phyloP scores from a whole-genome alignment of 441 rosid genomes.

The Aleurites moluccanus region DNA sequence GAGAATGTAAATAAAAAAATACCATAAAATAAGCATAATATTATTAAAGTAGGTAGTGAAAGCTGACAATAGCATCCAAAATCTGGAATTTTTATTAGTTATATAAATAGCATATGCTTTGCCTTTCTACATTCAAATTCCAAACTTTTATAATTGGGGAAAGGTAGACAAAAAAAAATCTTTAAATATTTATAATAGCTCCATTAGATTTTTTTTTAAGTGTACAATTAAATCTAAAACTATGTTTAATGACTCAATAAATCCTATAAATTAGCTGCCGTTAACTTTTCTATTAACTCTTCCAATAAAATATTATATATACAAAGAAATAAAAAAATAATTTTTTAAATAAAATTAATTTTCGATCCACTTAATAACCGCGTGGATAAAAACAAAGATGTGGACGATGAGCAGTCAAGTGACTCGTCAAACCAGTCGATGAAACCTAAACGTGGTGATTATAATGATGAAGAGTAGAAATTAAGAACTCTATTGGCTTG shows the following conservation, averaged over 20 bases:
- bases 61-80: neutral
- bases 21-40: neutral
- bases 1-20: neutral
- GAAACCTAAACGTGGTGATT: conserved; percentile 52
- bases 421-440: conserved; percentile 3
- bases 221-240: too few relatives aligned
- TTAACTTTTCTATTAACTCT: too few relatives aligned
- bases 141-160: neutral
- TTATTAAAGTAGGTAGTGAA: neutral
- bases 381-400: conserved; percentile 28
- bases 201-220: too few relatives aligned
- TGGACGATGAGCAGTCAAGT: conserved; percentile 29
- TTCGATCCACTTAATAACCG: too few relatives aligned
- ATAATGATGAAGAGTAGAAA: conserved; percentile 80
- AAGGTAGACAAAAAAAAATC: too few relatives aligned
- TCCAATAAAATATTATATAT: too few relatives aligned
- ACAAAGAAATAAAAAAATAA: too few relatives aligned
- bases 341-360: too few relatives aligned
- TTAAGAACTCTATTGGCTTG: conserved; percentile 69
- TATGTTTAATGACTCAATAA: too few relatives aligned
- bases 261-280: too few relatives aligned
- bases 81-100: neutral
- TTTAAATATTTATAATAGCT: too few relatives aligned
- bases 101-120: neutral
- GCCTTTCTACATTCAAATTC: neutral